Percentiles rank a stretch among this genome's conserved stretches.
Conservation (phyloP, 805 yeast species). For the Naumovozyma dairenensis region DNA sequence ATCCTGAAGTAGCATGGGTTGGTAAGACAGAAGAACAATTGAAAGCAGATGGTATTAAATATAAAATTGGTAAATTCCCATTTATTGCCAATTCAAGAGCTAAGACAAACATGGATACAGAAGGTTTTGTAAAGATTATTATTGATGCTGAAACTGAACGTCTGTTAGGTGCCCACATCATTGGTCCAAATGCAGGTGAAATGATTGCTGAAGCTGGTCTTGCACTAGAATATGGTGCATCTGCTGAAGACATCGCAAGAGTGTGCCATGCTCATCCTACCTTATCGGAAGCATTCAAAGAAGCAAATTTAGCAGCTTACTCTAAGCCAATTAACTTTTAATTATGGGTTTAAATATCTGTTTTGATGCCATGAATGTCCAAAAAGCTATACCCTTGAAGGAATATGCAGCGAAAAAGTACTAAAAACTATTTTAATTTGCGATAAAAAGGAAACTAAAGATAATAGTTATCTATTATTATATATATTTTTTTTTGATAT, state of each 20-base stretch:
- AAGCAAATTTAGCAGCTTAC: constrained; percentile 89
- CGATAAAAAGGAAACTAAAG: no score
- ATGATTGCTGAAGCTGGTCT: constrained; percentile 98
- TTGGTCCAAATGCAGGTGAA: constrained; percentile 98
- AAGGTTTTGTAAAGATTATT: constrained; percentile 91
- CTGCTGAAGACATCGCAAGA: constrained; percentile 95
- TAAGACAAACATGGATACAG: constrained; percentile 93
- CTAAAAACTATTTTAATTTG: no score
- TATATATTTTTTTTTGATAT: no score
- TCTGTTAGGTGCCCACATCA: constrained; percentile 90
- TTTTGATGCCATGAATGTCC: no score
- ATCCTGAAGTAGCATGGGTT: constrained; percentile 99
- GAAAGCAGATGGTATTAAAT: constrained; percentile 83
- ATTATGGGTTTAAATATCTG: neutral
- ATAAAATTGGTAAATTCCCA: constrained; percentile 96
- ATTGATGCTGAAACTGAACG: constrained; percentile 97
- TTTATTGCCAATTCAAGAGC: constrained; percentile 99
- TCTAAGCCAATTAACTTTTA: constrained; percentile 77
- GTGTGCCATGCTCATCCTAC: constrained; percentile 99
- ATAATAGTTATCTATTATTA: no score
- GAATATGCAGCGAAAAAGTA: no score
- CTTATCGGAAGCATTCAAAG: constrained; percentile 93
- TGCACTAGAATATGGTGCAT: constrained; percentile 97
- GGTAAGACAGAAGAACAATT: constrained; percentile 93
- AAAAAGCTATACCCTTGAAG: no score